Base-by-base conservation (phyloP, 2,329 filamentous ascomycete species). In the Lasiodiplodia hormozganensis region DNA sequence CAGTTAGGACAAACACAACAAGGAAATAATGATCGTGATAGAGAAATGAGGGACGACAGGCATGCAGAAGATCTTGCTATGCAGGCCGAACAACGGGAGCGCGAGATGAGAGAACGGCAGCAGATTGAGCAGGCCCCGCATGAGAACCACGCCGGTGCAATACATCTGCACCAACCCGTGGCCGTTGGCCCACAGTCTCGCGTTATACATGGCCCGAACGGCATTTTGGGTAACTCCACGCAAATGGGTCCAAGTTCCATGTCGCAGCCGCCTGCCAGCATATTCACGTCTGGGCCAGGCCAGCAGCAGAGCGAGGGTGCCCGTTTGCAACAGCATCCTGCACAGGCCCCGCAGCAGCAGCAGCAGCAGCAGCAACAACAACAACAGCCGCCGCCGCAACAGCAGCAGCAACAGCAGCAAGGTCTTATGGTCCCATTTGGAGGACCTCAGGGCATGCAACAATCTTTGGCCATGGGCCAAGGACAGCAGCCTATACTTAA, bases 101-200 rank as follows among this genome's bases (percentile, higher is more conserved):
- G 86, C 57, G 86, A 89, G 69, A 77, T 89, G 70, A 85, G 89
- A 73, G 89, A 92, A 72, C 86, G 90, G 76, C 90, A 92, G 73
- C 85, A 87, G 69, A 82, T 87, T 72, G 89, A 92, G 72, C 90
- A 90, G 73, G 86, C 88, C 62, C 87, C 92, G 31, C 93, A 96
- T 76, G 94, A 97, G 79, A 96, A 91, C 81, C 94, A 92, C 76
- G 90, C 92, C 49, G 93, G 91, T 68, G 93, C 94, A 2, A 92
- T 97, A 67, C 93, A 94, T 67, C 90, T 98, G 74, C 95, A 98
- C 80, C 95, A 98, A 79, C 95, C 95, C 5, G 94, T 97, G 69
- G 95, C 95, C 70, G 82, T 85, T 2, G 82, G 82, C 89, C 94
- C 76, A 85, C 94, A 80, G 85, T 93, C 71, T 82, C 91, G 68